Percentiles rank a stretch among this genome's conserved stretches.
phyloP scores from a whole-genome alignment of 2,329 filamentous ascomycete genomes.

The Ascochyta pisi region DNA sequence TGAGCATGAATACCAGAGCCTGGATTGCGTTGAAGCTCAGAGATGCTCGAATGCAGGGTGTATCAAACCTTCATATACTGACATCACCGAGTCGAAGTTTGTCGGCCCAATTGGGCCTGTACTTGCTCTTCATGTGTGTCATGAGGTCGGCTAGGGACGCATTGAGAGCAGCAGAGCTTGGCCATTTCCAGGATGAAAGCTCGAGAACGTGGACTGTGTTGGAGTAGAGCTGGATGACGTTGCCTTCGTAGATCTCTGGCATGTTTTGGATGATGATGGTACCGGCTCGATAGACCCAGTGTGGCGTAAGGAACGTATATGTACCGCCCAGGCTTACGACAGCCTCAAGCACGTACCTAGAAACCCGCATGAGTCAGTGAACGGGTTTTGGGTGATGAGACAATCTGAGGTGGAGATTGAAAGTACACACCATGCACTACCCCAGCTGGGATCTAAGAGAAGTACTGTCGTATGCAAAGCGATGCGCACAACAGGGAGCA shows the following conservation, averaged over 20 bases:
- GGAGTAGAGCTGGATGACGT: conserved; percentile 45
- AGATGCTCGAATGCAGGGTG: background rate
- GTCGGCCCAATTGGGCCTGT: conserved; percentile 36
- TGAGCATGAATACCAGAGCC: too few relatives aligned
- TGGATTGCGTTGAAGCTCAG: background rate
- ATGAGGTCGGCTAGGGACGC: conserved; percentile 41
- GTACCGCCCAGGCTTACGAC: conserved; percentile 41
- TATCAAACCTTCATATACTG: conserved; percentile 29
- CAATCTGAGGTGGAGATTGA: background rate
- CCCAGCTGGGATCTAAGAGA: conserved; percentile 42
- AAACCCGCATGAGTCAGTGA: background rate
- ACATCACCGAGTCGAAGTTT: conserved; percentile 36
- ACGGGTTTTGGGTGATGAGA: too few relatives aligned
- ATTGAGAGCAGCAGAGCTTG: conserved; percentile 38
- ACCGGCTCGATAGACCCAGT: conserved; percentile 46
- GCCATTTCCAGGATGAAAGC: conserved; percentile 45
- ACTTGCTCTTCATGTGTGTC: conserved; percentile 43
- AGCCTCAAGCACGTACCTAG: conserved; percentile 33
- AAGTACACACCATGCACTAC: conserved; percentile 35
- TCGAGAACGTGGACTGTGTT: conserved; percentile 46
- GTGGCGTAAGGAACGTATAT: conserved; percentile 43
- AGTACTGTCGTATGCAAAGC: conserved; percentile 43
- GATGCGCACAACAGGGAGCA: conserved; percentile 39
- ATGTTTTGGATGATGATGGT: conserved; percentile 44
- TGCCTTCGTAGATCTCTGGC: conserved; percentile 35